Evolutionary conservation across 192 early-diverging fungal species (phyloP), one percentile per base, ranked within the genome.

Genomic region (Backusella psychrophila): DNA sequence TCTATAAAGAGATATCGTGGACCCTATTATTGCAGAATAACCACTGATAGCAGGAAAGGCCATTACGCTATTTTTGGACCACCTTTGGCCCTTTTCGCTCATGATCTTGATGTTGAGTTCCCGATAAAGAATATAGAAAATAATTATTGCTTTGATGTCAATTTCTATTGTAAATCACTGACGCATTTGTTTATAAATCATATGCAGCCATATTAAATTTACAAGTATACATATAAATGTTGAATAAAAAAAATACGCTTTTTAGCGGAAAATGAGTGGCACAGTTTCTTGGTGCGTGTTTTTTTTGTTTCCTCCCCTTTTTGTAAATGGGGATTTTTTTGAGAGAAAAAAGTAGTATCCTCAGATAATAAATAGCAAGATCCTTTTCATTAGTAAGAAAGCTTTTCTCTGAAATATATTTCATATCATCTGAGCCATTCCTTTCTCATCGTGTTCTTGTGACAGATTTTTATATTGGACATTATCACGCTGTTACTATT

Each of bases 151-250:
- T 63, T 63, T 63, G 56, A 63, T 29, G n/a, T 63, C 4, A 63
- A 63, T 14, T 63, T 63, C 56, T 29, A 63, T 63, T 63, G 56
- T 63, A 63, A 63, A 63, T 23, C 56, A 14, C 26, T 63, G 1
- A 63, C 56, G n/a, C 56, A 63, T 29, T 63, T 63, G 56, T 63
- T 63, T 63, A 29, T 63, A 63, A 63, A 63, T 12, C 19, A 63
- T 63, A 63, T 63, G 56, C 56, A 29, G 12, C 56, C 56, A 63
- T 63, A 63, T 29, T 63, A 14, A 29, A 63, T 23, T 56, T 11
- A n/a, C 6, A 3, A 0, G 8, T 56, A 56, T 56, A 56, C 21
- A 53, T 56, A 56, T 56, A 26, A 56, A 23, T 56, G n/a, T 5
- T 19, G 5, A 44, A 44, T 44, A 56, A 56, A 56, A 9, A 56